Base-by-base conservation (phyloP, 192 early-diverging fungal genomes). In the Piromyces finnis region DNA sequence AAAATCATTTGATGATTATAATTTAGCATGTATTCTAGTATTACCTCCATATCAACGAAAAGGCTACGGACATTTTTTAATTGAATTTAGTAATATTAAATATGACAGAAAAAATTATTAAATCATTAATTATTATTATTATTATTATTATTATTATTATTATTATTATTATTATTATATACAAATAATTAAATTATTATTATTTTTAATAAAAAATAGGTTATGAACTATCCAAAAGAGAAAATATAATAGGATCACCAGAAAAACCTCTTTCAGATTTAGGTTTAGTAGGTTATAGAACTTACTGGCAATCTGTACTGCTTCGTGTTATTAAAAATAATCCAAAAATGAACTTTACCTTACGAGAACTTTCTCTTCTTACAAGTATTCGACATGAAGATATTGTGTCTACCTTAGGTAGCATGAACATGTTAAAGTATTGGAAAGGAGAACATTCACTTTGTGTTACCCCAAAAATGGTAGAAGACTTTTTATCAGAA, bases 41-140 rank as follows among this genome's bases (percentile, higher is more conserved):
- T 86, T 98, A 0, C 96, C 96, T 35, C 94, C 94, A 11, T 94
- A 91, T 82, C 95, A 96, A 80, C 86, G 92, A 30, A 92, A 93
- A 82, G 93, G 92, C 22, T 95, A 94, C 82, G 95, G 95, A 7
- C 89, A 92, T 79, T 82, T 95, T 77, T 84, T 98, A 29, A 97
- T 98, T 78, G 96, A 96, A 84, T 89, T 96, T 39, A 96, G 96
- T 94, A 88, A 88, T n/a, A n/a, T n/a, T n/a, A n/a, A n/a, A n/a
- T n/a, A n/a, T n/a, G n/a, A n/a, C n/a, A n/a, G n/a, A n/a, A n/a
- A n/a, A n/a, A n/a, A n/a, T n/a, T n/a, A n/a, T n/a, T n/a, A n/a
- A n/a, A n/a, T n/a, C n/a, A n/a, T n/a, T n/a, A n/a, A n/a, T n/a
- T n/a, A n/a, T n/a, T n/a, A n/a, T n/a, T n/a, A n/a, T n/a, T n/a